Evolutionary conservation across 352 stramenopile genomes (phyloP).

Genomic region (Globisporangium iwayamae): DNA sequence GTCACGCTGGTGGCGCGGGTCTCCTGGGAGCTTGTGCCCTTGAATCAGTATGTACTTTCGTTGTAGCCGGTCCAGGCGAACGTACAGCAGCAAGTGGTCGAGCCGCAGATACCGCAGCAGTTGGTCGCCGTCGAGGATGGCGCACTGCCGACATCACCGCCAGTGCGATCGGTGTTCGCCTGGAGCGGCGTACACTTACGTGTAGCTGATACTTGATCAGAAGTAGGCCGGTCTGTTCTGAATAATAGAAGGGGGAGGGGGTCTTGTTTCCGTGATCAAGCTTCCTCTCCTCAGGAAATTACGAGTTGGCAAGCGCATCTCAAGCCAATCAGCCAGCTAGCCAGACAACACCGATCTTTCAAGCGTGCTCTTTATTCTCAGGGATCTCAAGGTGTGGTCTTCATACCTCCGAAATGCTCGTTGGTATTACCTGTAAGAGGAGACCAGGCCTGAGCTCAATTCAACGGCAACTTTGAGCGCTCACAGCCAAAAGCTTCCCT

Average conservation of each 20-base stretch:
- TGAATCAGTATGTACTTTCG: constrained; percentile 10
- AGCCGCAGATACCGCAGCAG: constrained; percentile 13
- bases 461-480: too few species aligned
- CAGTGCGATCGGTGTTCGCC: background rate
- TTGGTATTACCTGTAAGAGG: too few species aligned
- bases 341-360: too few species aligned
- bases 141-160: background rate
- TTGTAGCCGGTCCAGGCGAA: constrained; percentile 15
- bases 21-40: background rate
- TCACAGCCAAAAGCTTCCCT: too few species aligned
- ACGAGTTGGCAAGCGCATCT: too few species aligned
- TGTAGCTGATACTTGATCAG: constrained; percentile 4
- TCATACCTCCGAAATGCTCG: constrained; percentile 8
- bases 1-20: background rate
- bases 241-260: too few species aligned
- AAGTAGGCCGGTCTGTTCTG: background rate
- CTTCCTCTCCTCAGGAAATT: too few species aligned
- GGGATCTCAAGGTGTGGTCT: too few species aligned
- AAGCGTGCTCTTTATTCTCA: too few species aligned
- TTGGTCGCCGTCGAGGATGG: background rate
- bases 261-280: too few species aligned
- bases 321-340: too few species aligned
- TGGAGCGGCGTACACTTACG: background rate
- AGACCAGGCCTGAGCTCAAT: too few species aligned
- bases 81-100: background rate